Base-by-base conservation (phyloP, 1,284 basidiomycete species). In the Ustilago lituana region DNA sequence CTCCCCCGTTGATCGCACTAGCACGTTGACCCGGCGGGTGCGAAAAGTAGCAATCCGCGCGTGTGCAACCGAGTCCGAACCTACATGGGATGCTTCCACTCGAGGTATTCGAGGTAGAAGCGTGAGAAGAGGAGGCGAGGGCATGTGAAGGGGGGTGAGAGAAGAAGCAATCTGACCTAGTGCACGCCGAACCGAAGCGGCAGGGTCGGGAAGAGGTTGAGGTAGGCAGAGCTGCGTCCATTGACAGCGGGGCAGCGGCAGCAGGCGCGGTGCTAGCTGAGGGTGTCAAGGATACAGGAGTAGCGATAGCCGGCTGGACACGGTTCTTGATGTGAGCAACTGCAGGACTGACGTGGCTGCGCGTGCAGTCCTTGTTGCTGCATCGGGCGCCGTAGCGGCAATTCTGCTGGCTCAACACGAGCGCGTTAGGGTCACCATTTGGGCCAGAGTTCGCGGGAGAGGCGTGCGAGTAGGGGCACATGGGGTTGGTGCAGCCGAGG, bases 301-400 rank as follows among this genome's bases (percentile, higher is more conserved):
- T 12, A 12, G 27, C 6, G 6, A 29, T 12, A 12, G 27, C 6
- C 12, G 27, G 27, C 7, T 6, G 36, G 5, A n/a, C 3, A 2
- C 53, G 44, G 7, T 49, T 27, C 19, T 43, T 36, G 17, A 61
- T 39, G 12, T 24, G 24, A 0, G 58, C 50, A 5, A 62, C 57
- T 5, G 80, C 76, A 1, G 80, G 80, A 20, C 65, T 72, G 20
- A 79, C 74, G 51, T 82, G 80, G 41, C 73, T 74, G n/a, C 57
- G 35, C 5, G 64, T 67, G 44, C 80, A 82, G 11, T 79, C 79
- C 23, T 57, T 70, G 52, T 78, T 74, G 1, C 47, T 63, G 48
- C 80, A 82, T 2, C 35, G 27, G 0, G 70, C 60, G 24, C 75
- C 74, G 36, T 53, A 74, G 5, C 55, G 56, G 39, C 80, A 82